A percentile compares a stretch with the other conserved stretches of the same genome.
These are phyloP conservation scores for Podospora pseudopauciseta DNA, from an alignment of 495 filamentous ascomycete species.

Conservation along the genomic window DNA sequence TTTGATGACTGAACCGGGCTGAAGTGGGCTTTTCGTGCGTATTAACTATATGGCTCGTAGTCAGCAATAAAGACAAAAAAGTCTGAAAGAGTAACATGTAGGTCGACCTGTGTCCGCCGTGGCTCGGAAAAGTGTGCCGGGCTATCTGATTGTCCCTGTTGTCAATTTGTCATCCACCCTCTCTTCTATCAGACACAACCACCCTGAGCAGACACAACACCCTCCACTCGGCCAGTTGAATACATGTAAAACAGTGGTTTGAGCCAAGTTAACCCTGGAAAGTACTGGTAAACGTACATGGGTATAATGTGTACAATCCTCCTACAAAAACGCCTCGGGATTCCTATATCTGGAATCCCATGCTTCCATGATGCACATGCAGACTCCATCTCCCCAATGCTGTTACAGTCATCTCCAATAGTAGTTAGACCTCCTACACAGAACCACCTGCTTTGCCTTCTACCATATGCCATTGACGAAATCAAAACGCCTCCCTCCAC, in stretches of 20 bases:
- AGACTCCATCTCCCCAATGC: background rate
- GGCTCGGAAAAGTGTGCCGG: background rate
- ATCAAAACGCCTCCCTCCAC: background rate
- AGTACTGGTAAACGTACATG: background rate
- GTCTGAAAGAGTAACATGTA: background rate
- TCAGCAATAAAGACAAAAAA: slow-evolving; percentile 29
- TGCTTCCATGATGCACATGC: background rate
- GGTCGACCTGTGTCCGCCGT: background rate
- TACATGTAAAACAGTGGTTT: background rate
- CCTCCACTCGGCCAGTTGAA: background rate
- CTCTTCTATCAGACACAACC: too few species aligned
- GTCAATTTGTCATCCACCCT: background rate
- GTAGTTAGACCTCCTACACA: background rate
- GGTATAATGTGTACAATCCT: background rate
- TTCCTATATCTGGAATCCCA: background rate
- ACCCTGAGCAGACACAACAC: background rate
- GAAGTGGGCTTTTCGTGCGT: background rate
- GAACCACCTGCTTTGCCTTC: background rate
- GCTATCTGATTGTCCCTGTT: background rate
- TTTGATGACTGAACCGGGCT: background rate
- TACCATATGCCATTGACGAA: background rate
- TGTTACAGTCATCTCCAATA: background rate
- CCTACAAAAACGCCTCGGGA: background rate
- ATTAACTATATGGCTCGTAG: background rate
- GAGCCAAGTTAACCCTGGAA: background rate